These are phyloP conservation scores for Tolypocladium paradoxum DNA, from an alignment of 2,329 filamentous ascomycete species.

Conservation along the genomic window DNA sequence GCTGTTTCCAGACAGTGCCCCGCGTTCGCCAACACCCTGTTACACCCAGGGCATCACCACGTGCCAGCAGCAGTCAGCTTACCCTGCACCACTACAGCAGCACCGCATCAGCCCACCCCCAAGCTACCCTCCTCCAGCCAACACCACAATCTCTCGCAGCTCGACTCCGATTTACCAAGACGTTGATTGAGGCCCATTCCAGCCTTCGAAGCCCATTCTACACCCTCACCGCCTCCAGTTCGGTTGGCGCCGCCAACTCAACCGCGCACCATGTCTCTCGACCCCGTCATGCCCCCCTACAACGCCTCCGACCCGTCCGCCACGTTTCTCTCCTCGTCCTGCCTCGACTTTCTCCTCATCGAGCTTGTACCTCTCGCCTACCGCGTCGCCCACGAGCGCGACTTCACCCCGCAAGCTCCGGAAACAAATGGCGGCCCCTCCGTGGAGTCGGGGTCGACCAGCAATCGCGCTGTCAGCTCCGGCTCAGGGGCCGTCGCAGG, in stretches of 20 bases:
- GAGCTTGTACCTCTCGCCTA: conserved; percentile 93
- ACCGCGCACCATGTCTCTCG: conserved; percentile 54
- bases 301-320: conserved; percentile 64
- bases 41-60: no score
- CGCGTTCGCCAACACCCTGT: not conserved
- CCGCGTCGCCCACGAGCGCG: conserved; percentile 67
- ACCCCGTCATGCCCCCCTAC: conserved; percentile 56
- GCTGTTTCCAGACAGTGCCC: not conserved
- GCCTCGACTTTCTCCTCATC: conserved; percentile 89
- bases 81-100: not conserved
- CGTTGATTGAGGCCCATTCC: not conserved
- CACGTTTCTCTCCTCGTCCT: conserved; percentile 70
- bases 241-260: not conserved
- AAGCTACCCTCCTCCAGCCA: not conserved
- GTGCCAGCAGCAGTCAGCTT: not conserved
- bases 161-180: not conserved
- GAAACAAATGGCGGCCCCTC: not conserved
- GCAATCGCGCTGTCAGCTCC: conserved; percentile 11
- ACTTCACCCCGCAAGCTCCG: conserved; percentile 23
- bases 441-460: not conserved
- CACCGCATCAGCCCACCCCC: not conserved
- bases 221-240: not conserved
- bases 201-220: not conserved
- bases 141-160: not conserved
- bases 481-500: conserved; percentile 9